Evolutionary conservation across 2,329 filamentous ascomycete genomes (phyloP), one percentile per base, ranked within the genome.

Genomic region (Penicillium sp.): DNA sequence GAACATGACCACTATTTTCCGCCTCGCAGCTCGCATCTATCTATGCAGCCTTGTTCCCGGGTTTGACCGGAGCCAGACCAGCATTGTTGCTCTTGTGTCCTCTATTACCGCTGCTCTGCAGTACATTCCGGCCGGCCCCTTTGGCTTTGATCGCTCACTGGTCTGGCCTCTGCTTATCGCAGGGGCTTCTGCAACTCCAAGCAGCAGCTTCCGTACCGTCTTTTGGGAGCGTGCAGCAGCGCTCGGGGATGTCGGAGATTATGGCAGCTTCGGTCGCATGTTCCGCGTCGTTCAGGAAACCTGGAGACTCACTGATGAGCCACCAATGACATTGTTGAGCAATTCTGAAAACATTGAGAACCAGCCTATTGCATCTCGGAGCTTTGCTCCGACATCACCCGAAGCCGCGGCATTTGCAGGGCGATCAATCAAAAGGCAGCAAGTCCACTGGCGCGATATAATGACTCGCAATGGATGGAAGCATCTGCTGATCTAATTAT

Each of bases 11-110:
- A 85, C 88, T 42, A 87, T 96, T 44, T 99, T 96, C 85, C 91
- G 93, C 68, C 81, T 96, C 53, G 93, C 93, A 2, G 93, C 93
- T 3, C 89, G 93, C 70, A 92, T 99, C 78, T 97, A 97, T 77
- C 87, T 98, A n/a, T 96, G 92, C 86, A 93, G 91, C 71, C 83
- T 99, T 35, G 91, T 98, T 0, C 93, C 93, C 0, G 92, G 92
- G 55, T 95, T 93, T 77, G 87, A 88, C 67, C 89, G 90, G 48
- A 83, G 82, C 56, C 88, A 95, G 67, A 80, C 81, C 9, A 91
- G 88, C 72, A 93, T 88, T 69, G 81, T 89, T 68, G 88, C 88
- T 63, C 83, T 98, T 25, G 86, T 97, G 43, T 85, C 89, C 59
- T 90, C 91, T 68, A 85, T 97, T 60, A 87, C 89, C 26, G 84